A percentile compares a stretch with the other conserved stretches of the same genome.
Conservation (phyloP, 1,139 yeast genomes). For the Candida mesenterica region DNA sequence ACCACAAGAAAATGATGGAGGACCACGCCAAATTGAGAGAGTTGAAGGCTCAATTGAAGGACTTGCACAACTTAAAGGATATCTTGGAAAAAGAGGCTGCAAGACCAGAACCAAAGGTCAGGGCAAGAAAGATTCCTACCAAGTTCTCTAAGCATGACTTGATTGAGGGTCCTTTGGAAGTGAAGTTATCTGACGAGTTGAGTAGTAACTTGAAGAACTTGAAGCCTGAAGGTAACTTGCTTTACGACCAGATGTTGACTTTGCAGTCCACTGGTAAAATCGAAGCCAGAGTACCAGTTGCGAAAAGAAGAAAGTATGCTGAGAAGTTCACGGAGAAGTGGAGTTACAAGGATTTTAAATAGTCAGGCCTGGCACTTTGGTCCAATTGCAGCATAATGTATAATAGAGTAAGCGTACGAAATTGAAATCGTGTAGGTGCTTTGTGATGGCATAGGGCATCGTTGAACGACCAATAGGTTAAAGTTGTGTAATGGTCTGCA, state of each 20-base stretch:
- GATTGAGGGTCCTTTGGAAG: constrained; percentile 69
- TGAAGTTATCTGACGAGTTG: constrained; percentile 86
- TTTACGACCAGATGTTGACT: constrained; percentile 78
- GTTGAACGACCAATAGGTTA: no score
- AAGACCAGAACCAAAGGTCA: constrained; percentile 18
- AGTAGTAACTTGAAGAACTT: constrained; percentile 79
- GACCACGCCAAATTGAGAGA: constrained; percentile 59
- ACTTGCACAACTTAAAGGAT: constrained; percentile 57
- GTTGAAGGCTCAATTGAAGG: constrained; percentile 54
- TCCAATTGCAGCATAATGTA: neutral
- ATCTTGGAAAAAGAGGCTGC: constrained; percentile 31
- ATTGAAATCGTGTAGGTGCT: neutral
- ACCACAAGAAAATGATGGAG: constrained; percentile 58
- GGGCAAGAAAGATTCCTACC: constrained; percentile 22
- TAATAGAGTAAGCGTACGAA: neutral
- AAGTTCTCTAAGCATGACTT: constrained; percentile 56
- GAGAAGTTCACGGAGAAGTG: constrained; percentile 85
- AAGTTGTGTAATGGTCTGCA: no score
- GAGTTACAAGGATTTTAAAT: constrained; percentile 87
- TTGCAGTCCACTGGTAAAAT: constrained; percentile 83
- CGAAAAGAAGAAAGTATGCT: constrained; percentile 63
- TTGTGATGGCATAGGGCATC: no score
- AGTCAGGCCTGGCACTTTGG: no score
- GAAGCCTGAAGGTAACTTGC: constrained; percentile 87
- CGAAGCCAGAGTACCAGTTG: constrained; percentile 77